Percentiles rank a stretch among this genome's conserved stretches.
phyloP scores from a whole-genome alignment of 2,329 filamentous ascomycete genomes.

The Exophiala bonariae region DNA sequence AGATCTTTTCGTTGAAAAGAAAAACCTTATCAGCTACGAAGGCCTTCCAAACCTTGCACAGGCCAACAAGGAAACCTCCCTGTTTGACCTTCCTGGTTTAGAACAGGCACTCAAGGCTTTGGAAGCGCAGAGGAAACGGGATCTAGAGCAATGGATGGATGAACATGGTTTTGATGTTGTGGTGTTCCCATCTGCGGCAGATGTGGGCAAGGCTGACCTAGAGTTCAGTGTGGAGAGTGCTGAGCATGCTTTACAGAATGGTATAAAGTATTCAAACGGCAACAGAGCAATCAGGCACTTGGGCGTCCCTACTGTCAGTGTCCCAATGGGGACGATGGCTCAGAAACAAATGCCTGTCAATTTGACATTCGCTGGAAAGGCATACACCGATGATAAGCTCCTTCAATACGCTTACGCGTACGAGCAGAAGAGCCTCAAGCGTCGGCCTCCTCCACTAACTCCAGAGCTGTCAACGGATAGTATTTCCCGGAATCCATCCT shows the following conservation, averaged over 20 bases:
- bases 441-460: background rate
- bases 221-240: slow-evolving; percentile 39
- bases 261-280: slow-evolving; percentile 53
- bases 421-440: slow-evolving; percentile 17
- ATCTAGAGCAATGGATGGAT: slow-evolving; percentile 52
- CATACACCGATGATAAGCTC: slow-evolving; percentile 29
- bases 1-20: too few relatives aligned
- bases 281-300: slow-evolving; percentile 36
- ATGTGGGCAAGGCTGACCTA: slow-evolving; percentile 48
- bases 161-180: slow-evolving; percentile 40
- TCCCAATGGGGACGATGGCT: slow-evolving; percentile 30
- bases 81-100: slow-evolving; percentile 46
- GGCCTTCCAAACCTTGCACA: too few relatives aligned
- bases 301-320: slow-evolving; percentile 30
- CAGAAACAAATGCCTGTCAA: slow-evolving; percentile 29
- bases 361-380: slow-evolving; percentile 29
- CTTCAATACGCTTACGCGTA: slow-evolving; percentile 30
- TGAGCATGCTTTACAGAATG: slow-evolving; percentile 44
- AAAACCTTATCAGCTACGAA: slow-evolving; percentile 9
- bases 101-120: slow-evolving; percentile 43
- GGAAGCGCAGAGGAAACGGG: slow-evolving; percentile 49
- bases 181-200: slow-evolving; percentile 49
- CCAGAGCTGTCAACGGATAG: slow-evolving; percentile 1
- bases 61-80: too few relatives aligned
- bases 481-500: too few relatives aligned